phyloP scores from a whole-genome alignment of 179 eudicot genomes.

The Beta corolliflora region DNA sequence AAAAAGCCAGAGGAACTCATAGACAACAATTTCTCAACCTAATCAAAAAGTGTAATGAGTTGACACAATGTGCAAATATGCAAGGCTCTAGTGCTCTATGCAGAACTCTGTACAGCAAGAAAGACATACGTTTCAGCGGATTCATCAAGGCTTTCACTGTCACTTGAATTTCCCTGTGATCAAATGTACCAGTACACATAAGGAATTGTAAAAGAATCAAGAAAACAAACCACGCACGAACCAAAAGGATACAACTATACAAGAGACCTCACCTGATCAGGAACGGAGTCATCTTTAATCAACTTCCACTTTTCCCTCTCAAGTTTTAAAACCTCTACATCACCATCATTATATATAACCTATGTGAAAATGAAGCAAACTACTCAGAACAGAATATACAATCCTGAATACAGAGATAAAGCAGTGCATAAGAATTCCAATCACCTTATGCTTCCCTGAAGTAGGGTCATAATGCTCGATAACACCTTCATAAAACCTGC shows the following conservation, averaged over 20 bases:
- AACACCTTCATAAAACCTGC: constrained; percentile 48
- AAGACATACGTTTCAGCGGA: constrained; percentile 69
- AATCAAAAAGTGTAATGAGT: background rate
- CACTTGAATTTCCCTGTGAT: constrained; percentile 50
- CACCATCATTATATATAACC: constrained; percentile 73
- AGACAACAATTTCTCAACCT: background rate
- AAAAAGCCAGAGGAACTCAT: background rate
- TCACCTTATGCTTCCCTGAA: constrained; percentile 65
- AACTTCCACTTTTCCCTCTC: constrained; percentile 55
- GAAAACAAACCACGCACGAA: background rate
- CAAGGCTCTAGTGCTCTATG: background rate
- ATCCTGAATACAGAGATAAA: background rate
- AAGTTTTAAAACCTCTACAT: constrained; percentile 56
- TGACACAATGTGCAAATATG: background rate
- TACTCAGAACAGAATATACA: constrained; percentile 7
- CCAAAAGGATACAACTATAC: constrained; percentile 1
- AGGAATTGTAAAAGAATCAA: background rate
- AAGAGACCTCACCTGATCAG: constrained; percentile 44
- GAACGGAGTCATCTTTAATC: constrained; percentile 28
- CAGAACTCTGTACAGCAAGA: constrained; percentile 9
- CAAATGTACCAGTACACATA: constrained; percentile 21
- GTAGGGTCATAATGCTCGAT: constrained; percentile 49
- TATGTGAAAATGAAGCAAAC: constrained; percentile 20
- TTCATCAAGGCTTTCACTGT: constrained; percentile 49
- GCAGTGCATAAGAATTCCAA: constrained; percentile 2